A percentile compares a stretch with the other conserved stretches of the same genome.
These are phyloP conservation scores for Pleurotus sapidus DNA, from an alignment of 768 basidiomycete species.

Conservation along the genomic window DNA sequence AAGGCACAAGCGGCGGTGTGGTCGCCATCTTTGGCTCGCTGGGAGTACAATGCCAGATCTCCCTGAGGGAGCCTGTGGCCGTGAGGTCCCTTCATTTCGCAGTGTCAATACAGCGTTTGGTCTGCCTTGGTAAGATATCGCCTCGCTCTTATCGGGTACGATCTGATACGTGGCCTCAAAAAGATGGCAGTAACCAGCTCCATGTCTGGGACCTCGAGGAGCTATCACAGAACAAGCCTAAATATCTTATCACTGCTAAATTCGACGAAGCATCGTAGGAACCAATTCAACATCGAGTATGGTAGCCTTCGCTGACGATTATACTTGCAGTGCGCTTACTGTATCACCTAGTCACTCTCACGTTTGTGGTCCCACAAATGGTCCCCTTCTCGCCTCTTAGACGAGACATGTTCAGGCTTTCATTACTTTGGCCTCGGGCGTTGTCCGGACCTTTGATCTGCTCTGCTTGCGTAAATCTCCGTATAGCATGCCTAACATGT, in stretches of 20 bases:
- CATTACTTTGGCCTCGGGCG: conserved; percentile 45
- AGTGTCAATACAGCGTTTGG: conserved; percentile 45
- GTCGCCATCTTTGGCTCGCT: conserved; percentile 69
- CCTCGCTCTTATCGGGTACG: neutral
- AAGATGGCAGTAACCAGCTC: conserved; percentile 53
- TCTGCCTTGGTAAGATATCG: conserved; percentile 54
- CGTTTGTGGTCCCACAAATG: conserved; percentile 35
- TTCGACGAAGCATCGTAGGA: conserved; percentile 49
- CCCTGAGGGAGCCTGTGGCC: conserved; percentile 39
- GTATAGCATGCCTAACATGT: conserved; percentile 72
- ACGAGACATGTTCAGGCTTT: conserved; percentile 35
- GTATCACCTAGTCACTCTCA: conserved; percentile 72
- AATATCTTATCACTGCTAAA: conserved; percentile 42
- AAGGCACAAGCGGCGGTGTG: conserved; percentile 63
- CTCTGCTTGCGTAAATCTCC: conserved; percentile 61
- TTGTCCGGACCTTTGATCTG: conserved; percentile 77
- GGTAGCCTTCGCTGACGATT: neutral
- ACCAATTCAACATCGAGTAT: neutral
- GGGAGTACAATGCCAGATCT: conserved; percentile 53
- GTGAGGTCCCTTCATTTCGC: conserved; percentile 68
- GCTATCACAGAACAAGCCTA: conserved; percentile 42
- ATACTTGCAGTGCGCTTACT: conserved; percentile 47
- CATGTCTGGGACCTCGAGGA: conserved; percentile 60
- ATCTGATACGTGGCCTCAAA: neutral
- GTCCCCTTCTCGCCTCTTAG: neutral